Evolutionary conservation across 495 filamentous ascomycete genomes (phyloP).

Genomic region (Bacidia gigantensis): DNA sequence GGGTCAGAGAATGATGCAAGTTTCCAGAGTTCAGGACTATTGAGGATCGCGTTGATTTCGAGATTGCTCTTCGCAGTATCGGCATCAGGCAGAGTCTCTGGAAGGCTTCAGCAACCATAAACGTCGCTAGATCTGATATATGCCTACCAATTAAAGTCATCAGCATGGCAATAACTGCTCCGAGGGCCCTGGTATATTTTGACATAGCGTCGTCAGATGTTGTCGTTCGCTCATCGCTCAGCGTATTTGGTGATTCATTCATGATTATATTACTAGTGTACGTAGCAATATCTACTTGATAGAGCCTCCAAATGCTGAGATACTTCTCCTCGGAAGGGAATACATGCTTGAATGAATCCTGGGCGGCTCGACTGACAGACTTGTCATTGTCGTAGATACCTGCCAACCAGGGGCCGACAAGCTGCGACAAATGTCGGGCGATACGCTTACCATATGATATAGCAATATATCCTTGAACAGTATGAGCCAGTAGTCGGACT

Average conservation of each 20-base stretch:
- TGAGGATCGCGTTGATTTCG: conserved; percentile 43
- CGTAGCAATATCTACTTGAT: conserved; percentile 59
- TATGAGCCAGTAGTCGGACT: conserved; percentile 73
- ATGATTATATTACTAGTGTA: conserved; percentile 64
- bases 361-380: conserved; percentile 54
- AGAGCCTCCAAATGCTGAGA: conserved; percentile 58
- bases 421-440: conserved; percentile 56
- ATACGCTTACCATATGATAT: conserved; percentile 63
- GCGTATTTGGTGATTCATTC: conserved; percentile 60
- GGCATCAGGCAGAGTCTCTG: conserved; percentile 31
- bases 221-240: conserved; percentile 78
- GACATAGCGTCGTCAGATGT: conserved; percentile 70
- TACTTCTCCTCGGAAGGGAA: conserved; percentile 71
- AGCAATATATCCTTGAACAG: conserved; percentile 57
- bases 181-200: conserved; percentile 71
- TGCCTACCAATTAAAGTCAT: conserved; percentile 34
- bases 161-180: conserved; percentile 37
- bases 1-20: conserved; percentile 53
- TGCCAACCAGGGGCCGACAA: conserved; percentile 77
- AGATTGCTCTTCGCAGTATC: conserved; percentile 38
- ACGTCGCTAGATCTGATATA: not conserved
- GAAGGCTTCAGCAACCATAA: not conserved
- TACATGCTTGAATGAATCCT: conserved; percentile 55
- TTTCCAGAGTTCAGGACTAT: conserved; percentile 60
- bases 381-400: conserved; percentile 79